Evolutionary conservation across 768 basidiomycete genomes (phyloP).

Genomic region (Calocybe indica): DNA sequence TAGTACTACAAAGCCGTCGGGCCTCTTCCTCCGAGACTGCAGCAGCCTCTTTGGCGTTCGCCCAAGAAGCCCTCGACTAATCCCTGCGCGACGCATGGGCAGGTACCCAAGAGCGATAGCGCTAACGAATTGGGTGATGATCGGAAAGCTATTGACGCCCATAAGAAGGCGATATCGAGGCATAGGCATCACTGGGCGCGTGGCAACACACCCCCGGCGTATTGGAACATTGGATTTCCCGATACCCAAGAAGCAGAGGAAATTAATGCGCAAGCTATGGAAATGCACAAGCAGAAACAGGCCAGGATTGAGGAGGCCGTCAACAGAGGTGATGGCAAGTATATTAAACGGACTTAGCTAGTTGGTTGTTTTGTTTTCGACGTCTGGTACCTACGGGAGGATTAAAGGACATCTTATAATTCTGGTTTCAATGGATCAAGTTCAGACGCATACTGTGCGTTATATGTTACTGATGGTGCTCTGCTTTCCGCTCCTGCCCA

Average conservation of each 20-base stretch:
- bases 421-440: no score
- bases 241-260: constrained; percentile 71
- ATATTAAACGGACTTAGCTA: constrained; percentile 10
- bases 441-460: no score
- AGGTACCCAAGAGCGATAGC: background rate
- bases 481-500: no score
- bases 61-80: constrained; percentile 33
- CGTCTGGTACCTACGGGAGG: no score
- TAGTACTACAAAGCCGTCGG: constrained; percentile 81
- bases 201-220: constrained; percentile 75
- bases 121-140: constrained; percentile 1
- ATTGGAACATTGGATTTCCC: constrained; percentile 91
- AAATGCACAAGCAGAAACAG: constrained; percentile 67
- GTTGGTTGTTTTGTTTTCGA: no score
- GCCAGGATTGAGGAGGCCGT: constrained; percentile 55
- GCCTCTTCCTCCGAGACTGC: constrained; percentile 57
- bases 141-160: constrained; percentile 33
- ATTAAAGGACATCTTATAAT: no score
- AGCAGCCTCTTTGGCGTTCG: constrained; percentile 72
- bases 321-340: constrained; percentile 36
- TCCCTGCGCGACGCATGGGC: constrained; percentile 19
- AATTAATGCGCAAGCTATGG: constrained; percentile 70
- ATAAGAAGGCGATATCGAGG: constrained; percentile 65
- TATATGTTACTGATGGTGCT: no score
- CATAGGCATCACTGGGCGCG: constrained; percentile 70